Evolutionary conservation across 164 flowering plant species (phyloP).

Genomic region (Chimonanthus salicifolius): DNA sequence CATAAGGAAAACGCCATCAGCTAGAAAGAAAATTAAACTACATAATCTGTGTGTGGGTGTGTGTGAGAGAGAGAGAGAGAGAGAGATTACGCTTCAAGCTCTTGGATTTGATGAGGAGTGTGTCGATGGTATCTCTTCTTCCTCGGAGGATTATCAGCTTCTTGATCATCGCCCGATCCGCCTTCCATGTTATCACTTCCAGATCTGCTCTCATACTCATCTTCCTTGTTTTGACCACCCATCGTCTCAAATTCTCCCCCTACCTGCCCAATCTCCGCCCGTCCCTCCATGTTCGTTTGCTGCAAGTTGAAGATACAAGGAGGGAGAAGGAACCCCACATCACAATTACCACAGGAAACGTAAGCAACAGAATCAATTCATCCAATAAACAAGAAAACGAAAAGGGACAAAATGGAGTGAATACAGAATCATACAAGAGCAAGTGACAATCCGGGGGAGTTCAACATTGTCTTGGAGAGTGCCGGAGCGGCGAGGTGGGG

Average conservation of each 20-base stretch:
- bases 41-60: too few species aligned
- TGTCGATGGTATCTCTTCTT: slow-evolving; percentile 94
- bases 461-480: slow-evolving; percentile 65
- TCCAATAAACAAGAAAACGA: not conserved
- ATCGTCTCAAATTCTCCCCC: slow-evolving; percentile 35
- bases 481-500: slow-evolving; percentile 45
- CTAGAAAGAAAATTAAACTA: not conserved
- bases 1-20: not conserved
- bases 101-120: slow-evolving; percentile 98
- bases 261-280: slow-evolving; percentile 1
- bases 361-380: not conserved
- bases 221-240: slow-evolving; percentile 58
- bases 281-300: slow-evolving; percentile 73
- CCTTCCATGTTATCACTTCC: slow-evolving; percentile 92
- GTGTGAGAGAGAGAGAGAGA: too few species aligned
- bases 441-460: slow-evolving; percentile 90
- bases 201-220: slow-evolving; percentile 93
- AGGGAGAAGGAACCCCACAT: too few species aligned
- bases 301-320: slow-evolving; percentile 15
- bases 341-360: too few species aligned
- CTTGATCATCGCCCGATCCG: slow-evolving; percentile 81
- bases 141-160: slow-evolving; percentile 71
- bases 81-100: slow-evolving; percentile 70
- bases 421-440: slow-evolving; percentile 50
- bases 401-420: not conserved